Evolutionary conservation across 257 asterid species (phyloP), one percentile per base, ranked within the genome.

Genomic region (Nicotiana benthamiana): DNA sequence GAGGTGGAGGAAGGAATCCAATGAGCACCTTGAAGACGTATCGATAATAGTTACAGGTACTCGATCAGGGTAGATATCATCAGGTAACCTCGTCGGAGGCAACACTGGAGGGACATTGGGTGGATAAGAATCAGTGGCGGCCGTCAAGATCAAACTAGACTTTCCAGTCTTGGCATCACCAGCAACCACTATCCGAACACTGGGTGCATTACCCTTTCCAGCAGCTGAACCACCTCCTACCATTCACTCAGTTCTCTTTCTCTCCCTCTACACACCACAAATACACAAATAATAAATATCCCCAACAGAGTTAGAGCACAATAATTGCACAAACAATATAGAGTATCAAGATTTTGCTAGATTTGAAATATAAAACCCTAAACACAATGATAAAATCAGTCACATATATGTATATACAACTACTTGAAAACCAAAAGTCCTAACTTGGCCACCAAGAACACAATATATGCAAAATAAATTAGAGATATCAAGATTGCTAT

Each of bases 71-170:
- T 90, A 92, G 83, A 91, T 65, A 86, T 94, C 97, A 40, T 90
- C 97, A 8, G 99, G 98, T 16, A 96, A 93, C 93, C 97, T 86
- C 7, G 97, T 94, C 0, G 97, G 97, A 43, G 98, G 98, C 83
- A 96, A 83, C 77, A 92, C 90, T 15, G 97, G 94, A 12, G 97
- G 95, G 4, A 88, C 93, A 88, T 78, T 87, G 81, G 85, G 78
- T 2, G 97, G 94, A 61, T 90, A 94, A 60, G 83, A 83, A 59
- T 90, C 94, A 5, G 97, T 87, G 62, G 96, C 97, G n/a, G 99
- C 97, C 7, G 99, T 85, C 18, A 94, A 86, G 61, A 96, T 89
- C 84, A 96, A 85, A 82, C 98, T 91, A 85, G 99, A 92, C 83
- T 96, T 96, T 17, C 99, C 98, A 43, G 99, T 94, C 89, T 87